A percentile compares a stretch with the other conserved stretches of the same genome.
Evolutionary conservation across 352 stramenopile genomes (phyloP).

Genomic region (Blastocystis sp.): DNA sequence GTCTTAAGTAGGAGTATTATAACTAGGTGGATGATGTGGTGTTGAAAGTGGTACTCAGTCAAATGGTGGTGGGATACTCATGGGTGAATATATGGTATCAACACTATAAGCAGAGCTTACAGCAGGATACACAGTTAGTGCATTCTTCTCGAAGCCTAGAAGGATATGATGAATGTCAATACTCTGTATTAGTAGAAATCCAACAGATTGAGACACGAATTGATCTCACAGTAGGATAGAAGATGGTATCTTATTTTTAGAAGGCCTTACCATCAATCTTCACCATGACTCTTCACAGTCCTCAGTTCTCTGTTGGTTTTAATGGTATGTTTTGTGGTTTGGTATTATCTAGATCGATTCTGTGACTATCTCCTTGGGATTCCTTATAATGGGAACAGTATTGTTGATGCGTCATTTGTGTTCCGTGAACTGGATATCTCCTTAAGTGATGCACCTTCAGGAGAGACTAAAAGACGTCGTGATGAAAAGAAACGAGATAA

Average conservation of each 20-base stretch:
- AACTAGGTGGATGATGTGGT: background rate
- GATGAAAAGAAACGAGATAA: conserved; percentile 9
- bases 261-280: background rate
- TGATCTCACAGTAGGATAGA: conserved; percentile 11
- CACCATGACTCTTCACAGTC: background rate
- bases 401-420: background rate
- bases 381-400: background rate
- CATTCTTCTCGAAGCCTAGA: background rate
- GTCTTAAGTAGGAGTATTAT: background rate
- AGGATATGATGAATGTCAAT: conserved; percentile 29
- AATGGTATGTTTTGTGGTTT: background rate
- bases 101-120: background rate
- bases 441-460: background rate
- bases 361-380: conserved; percentile 15
- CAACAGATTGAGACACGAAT: background rate
- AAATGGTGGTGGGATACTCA: background rate
- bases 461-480: background rate
- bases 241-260: background rate
- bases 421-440: conserved; percentile 7
- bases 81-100: conserved; percentile 1
- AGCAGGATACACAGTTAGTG: background rate
- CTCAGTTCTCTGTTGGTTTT: background rate
- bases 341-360: background rate
- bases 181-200: background rate
- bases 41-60: background rate